Evolutionary conservation across 345 rosid species (phyloP).

Genomic region (Lenwebbia sp.): DNA sequence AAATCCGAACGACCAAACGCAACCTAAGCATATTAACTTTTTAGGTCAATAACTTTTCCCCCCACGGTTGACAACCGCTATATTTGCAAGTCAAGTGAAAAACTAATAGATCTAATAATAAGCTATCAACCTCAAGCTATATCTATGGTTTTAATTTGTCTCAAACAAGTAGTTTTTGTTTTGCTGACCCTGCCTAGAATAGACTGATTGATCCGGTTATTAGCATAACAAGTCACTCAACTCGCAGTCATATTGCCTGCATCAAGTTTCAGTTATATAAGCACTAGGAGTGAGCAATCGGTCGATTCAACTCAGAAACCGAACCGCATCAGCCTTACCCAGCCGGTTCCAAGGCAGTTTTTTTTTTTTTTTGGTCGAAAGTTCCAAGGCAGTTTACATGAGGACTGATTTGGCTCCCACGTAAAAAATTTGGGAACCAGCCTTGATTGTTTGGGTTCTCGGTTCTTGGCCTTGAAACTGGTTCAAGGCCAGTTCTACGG

Average conservation of each 20-base stretch:
- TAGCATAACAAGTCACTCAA: background rate
- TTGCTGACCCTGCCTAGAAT: background rate
- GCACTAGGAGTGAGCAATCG: background rate
- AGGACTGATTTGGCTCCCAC: background rate
- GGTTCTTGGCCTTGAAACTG: background rate
- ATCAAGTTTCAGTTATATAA: background rate
- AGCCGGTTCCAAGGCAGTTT: background rate
- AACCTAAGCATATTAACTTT: background rate
- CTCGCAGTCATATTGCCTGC: background rate
- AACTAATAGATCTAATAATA: background rate
- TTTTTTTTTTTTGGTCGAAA: too few species aligned
- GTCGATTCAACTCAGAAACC: background rate
- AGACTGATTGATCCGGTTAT: background rate
- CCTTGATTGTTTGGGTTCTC: background rate
- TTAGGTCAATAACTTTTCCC: background rate
- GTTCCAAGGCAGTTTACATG: background rate
- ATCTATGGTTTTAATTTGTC: background rate
- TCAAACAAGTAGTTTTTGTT: background rate
- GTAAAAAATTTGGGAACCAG: background rate
- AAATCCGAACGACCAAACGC: too few species aligned
- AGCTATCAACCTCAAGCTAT: background rate
- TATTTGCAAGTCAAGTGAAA: background rate
- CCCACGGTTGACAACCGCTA: background rate
- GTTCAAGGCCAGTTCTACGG: background rate
- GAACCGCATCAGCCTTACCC: background rate